phyloP scores from a whole-genome alignment of 805 yeast species.

The Kluyveromyces siamensis region DNA sequence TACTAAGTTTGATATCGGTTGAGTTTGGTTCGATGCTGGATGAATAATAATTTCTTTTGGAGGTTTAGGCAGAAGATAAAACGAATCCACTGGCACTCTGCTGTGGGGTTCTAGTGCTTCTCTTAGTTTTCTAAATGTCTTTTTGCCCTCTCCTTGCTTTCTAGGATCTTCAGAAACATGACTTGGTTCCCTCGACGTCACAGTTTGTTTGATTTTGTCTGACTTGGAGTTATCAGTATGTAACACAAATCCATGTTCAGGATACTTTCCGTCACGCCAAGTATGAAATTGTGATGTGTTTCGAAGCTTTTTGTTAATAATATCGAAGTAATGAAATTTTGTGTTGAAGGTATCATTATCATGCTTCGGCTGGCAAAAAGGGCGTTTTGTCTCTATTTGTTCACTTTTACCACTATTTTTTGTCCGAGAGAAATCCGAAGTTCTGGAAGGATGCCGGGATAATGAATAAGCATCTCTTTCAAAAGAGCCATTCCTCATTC shows the following conservation, averaged over 20 bases:
- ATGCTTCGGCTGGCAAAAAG: conserved; percentile 6
- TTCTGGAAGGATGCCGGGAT: neutral
- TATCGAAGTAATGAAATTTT: conserved; percentile 27
- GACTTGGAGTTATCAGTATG: conserved; percentile 8
- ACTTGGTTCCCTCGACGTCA: conserved; percentile 15
- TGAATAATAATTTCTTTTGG: conserved; percentile 60
- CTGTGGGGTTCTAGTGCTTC: conserved; percentile 9
- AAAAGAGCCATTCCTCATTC: neutral
- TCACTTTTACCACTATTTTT: neutral
- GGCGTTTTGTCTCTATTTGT: neutral
- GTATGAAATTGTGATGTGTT: conserved; percentile 17
- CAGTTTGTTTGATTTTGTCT: conserved; percentile 11
- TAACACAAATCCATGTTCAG: conserved; percentile 19
- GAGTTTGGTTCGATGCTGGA: conserved; percentile 30
- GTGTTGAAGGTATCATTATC: conserved; percentile 13
- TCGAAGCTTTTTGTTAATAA: conserved; percentile 11
- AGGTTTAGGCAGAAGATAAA: conserved; percentile 71
- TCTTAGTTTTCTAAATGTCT: conserved; percentile 12
- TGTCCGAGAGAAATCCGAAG: neutral
- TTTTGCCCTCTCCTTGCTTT: neutral
- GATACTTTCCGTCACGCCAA: conserved; percentile 19
- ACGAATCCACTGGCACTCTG: conserved; percentile 48
- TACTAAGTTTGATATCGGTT: conserved; percentile 11
- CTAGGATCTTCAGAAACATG: conserved; percentile 22
- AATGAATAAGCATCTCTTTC: neutral